A percentile compares a stretch with the other conserved stretches of the same genome.
Conservation (phyloP, 129 eudicot genomes). For the Oenanthe sinensis region DNA sequence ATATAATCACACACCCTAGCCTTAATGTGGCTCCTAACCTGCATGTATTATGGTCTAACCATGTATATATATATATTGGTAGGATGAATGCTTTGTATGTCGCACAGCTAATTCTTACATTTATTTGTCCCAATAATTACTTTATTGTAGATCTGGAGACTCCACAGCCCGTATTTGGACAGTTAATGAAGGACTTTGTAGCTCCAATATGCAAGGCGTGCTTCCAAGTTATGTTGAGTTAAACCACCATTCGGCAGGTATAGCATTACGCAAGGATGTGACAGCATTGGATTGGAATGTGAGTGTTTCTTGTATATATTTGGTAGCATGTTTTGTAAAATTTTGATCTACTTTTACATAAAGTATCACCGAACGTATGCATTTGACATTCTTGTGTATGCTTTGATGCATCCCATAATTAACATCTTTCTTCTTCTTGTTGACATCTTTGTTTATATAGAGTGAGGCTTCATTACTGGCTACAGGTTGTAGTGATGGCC, state of each 20-base stretch:
- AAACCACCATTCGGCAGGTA: constrained; percentile 65
- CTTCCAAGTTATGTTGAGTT: constrained; percentile 44
- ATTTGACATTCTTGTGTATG: constrained; percentile 5
- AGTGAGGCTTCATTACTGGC: constrained; percentile 88
- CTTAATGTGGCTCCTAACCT: too few species aligned
- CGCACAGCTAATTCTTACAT: too few species aligned
- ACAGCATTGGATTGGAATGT: constrained; percentile 98
- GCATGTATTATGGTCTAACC: too few species aligned
- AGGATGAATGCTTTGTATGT: too few species aligned
- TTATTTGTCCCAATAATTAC: too few species aligned
- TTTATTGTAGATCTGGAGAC: constrained; percentile 69
- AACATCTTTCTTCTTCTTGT: neutral
- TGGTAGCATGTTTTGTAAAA: neutral
- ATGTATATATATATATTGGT: too few species aligned
- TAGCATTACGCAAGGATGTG: constrained; percentile 82
- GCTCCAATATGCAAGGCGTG: constrained; percentile 39
- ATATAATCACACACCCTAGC: too few species aligned
- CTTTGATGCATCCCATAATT: neutral
- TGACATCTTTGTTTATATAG: constrained; percentile 22
- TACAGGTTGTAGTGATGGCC: constrained; percentile 96
- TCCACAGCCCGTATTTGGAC: constrained; percentile 93
- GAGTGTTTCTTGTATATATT: constrained; percentile 28
- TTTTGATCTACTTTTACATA: neutral
- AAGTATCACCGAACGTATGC: neutral
- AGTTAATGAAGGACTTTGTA: constrained; percentile 57